These are phyloP conservation scores for Seminavis robusta DNA, from an alignment of 108 stramenopile genomes.

Conservation along the genomic window DNA sequence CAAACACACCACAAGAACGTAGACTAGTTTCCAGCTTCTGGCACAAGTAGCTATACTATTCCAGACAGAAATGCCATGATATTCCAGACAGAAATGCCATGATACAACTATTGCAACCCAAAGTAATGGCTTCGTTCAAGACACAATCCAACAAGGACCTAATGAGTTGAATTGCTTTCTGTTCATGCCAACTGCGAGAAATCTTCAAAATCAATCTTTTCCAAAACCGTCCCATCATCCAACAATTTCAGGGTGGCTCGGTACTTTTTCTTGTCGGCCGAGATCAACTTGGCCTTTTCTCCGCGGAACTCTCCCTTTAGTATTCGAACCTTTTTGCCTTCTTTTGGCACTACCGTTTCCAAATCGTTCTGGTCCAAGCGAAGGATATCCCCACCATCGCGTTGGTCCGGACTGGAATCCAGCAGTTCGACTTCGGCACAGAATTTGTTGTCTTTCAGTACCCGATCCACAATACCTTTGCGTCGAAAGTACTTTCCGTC, in stretches of 20 bases:
- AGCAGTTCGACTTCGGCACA: conserved; percentile 68
- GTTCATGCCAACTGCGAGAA: conserved; percentile 35
- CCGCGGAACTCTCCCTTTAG: conserved; percentile 70
- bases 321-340: conserved; percentile 62
- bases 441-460: conserved; percentile 61
- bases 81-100: too few relatives aligned
- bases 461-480: conserved; percentile 72
- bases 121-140: too few relatives aligned
- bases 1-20: too few relatives aligned
- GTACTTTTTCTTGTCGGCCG: conserved; percentile 50
- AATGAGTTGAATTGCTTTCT: too few relatives aligned
- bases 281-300: conserved; percentile 46
- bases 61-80: too few relatives aligned
- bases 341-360: conserved; percentile 83
- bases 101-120: too few relatives aligned
- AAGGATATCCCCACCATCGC: conserved; percentile 46
- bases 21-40: too few relatives aligned
- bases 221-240: conserved; percentile 20
- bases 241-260: conserved; percentile 39
- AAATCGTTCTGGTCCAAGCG: conserved; percentile 82
- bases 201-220: conserved; percentile 30
- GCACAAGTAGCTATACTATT: too few relatives aligned
- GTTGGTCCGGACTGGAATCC: conserved; percentile 24
- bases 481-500: conserved; percentile 79
- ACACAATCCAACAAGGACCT: too few relatives aligned